phyloP scores from a whole-genome alignment of 208 protist genomes.

The Blastocrithidia nonstop region DNA sequence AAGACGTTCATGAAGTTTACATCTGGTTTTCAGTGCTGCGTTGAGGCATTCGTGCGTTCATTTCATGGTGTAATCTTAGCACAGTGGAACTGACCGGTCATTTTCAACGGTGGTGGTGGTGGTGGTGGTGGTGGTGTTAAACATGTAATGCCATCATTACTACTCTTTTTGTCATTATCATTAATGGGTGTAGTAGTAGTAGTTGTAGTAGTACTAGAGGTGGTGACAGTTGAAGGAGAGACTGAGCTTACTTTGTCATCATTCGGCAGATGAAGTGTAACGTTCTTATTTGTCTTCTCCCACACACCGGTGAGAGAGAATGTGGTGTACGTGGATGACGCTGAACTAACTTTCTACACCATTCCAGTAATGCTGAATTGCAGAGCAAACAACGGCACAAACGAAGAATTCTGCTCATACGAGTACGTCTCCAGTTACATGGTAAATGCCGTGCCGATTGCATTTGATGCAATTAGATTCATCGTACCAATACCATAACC shows the following conservation, averaged over 20 bases:
- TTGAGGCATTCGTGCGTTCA: slow-evolving; percentile 6
- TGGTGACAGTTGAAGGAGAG: no score
- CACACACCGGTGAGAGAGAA: slow-evolving; percentile 66
- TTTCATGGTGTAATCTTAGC: slow-evolving; percentile 68
- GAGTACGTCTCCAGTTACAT: slow-evolving; percentile 60
- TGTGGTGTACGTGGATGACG: slow-evolving; percentile 42
- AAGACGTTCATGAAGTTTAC: slow-evolving; percentile 42
- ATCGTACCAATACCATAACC: slow-evolving; percentile 75
- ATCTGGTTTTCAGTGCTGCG: slow-evolving; percentile 29
- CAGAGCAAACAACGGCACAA: slow-evolving; percentile 21
- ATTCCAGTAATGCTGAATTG: slow-evolving; percentile 40
- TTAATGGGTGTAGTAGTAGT: no score
- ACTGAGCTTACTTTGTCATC: no score
- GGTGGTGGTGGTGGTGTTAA: neutral
- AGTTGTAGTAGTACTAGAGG: no score
- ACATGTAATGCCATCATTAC: neutral
- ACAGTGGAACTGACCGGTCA: slow-evolving; percentile 58
- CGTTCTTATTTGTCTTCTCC: slow-evolving; percentile 21
- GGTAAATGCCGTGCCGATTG: slow-evolving; percentile 39
- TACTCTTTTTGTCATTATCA: neutral
- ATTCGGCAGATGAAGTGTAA: no score
- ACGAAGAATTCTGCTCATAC: slow-evolving; percentile 33
- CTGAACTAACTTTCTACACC: slow-evolving; percentile 44
- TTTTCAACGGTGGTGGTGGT: slow-evolving; percentile 1
- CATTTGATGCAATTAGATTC: slow-evolving; percentile 17